Percentiles rank a stretch among this genome's conserved stretches.
phyloP scores from a whole-genome alignment of 2,329 filamentous ascomycete species.

The Camillea tinctor region DNA sequence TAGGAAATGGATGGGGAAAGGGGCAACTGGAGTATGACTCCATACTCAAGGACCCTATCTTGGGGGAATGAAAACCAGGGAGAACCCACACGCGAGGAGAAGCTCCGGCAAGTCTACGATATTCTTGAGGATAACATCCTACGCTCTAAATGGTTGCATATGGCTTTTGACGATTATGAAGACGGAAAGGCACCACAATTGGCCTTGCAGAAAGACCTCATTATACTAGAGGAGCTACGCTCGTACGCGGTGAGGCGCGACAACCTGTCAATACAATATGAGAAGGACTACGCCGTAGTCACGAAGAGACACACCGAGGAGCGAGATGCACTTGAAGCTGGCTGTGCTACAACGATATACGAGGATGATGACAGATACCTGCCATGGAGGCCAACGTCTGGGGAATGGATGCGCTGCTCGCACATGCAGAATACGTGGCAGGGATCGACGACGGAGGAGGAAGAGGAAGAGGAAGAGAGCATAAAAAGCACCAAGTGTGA shows the following conservation, averaged over 20 bases:
- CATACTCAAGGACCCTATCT: too few relatives aligned
- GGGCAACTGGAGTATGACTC: too few relatives aligned
- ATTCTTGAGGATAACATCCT: not conserved
- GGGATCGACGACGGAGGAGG: too few relatives aligned
- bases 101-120: not conserved
- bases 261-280: not conserved
- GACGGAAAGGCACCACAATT: not conserved
- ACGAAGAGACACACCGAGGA: not conserved
- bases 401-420: not conserved
- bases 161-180: not conserved
- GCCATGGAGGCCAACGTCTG: not conserved
- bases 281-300: not conserved
- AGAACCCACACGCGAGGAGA: not conserved
- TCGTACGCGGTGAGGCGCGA: not conserved
- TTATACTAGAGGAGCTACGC: not conserved
- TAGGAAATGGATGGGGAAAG: too few relatives aligned
- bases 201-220: not conserved
- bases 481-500: not conserved
- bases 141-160: not conserved
- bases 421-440: not conserved
- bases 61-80: too few relatives aligned
- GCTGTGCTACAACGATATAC: not conserved
- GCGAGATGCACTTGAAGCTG: not conserved
- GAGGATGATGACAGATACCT: not conserved
- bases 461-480: not conserved